Evolutionary conservation across 805 yeast species (phyloP).

Genomic region (Candida tibetensis): DNA sequence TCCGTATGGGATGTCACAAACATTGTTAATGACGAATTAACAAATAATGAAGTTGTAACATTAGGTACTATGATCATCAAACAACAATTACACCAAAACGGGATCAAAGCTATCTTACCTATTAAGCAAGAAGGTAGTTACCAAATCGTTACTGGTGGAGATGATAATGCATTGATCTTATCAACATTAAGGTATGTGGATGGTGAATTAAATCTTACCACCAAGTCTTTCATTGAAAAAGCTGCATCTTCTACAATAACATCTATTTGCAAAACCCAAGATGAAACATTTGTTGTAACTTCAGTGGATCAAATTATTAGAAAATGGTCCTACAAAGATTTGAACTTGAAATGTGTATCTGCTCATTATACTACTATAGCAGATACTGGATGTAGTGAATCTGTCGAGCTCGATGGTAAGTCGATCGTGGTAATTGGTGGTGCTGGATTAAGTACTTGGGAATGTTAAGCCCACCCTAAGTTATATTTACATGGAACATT

Average conservation of each 20-base stretch:
- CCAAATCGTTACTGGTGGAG: slow-evolving; percentile 77
- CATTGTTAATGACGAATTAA: background rate
- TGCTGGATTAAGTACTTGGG: slow-evolving; percentile 69
- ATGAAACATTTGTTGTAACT: slow-evolving; percentile 47
- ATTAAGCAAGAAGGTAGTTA: slow-evolving; percentile 13
- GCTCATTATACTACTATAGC: slow-evolving; percentile 76
- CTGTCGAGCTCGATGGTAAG: slow-evolving; percentile 23
- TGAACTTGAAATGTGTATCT: slow-evolving; percentile 25
- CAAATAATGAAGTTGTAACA: slow-evolving; percentile 1
- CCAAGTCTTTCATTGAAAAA: slow-evolving; percentile 34
- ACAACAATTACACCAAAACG: slow-evolving; percentile 76
- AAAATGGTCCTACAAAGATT: slow-evolving; percentile 51
- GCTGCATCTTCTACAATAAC: slow-evolving; percentile 93
- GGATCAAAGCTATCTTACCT: slow-evolving; percentile 61
- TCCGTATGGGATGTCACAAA: slow-evolving; percentile 55
- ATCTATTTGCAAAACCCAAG: slow-evolving; percentile 41
- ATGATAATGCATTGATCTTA: slow-evolving; percentile 68
- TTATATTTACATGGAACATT: no score
- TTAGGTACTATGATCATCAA: slow-evolving; percentile 32
- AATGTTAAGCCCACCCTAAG: no score
- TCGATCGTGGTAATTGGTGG: slow-evolving; percentile 63
- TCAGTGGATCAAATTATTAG: slow-evolving; percentile 83
- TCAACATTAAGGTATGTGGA: slow-evolving; percentile 16
- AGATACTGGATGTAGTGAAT: slow-evolving; percentile 77
- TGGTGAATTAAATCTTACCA: slow-evolving; percentile 19